These are phyloP conservation scores for Mycena crocata DNA, from an alignment of 768 basidiomycete species.

Conservation along the genomic window DNA sequence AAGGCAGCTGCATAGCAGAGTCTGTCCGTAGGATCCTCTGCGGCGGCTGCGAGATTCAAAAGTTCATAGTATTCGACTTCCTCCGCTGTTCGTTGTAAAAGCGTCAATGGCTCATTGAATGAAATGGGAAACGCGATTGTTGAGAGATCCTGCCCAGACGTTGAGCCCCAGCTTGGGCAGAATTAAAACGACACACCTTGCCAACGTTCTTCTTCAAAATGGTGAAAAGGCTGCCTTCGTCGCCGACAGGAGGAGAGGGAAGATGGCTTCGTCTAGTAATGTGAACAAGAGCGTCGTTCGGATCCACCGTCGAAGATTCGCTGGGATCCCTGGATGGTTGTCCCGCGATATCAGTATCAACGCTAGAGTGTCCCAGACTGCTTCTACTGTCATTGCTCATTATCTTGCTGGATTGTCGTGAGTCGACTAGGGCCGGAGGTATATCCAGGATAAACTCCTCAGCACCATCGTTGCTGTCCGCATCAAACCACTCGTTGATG, in stretches of 20 bases:
- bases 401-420: slow-evolving; percentile 52
- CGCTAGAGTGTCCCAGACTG: slow-evolving; percentile 59
- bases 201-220: slow-evolving; percentile 91
- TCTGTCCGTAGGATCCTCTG: slow-evolving; percentile 70
- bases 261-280: slow-evolving; percentile 66
- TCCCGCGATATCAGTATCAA: slow-evolving; percentile 65
- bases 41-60: slow-evolving; percentile 70
- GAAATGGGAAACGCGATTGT: slow-evolving; percentile 88
- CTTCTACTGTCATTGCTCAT: slow-evolving; percentile 54
- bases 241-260: slow-evolving; percentile 70
- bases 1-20: slow-evolving; percentile 86
- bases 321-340: slow-evolving; percentile 33
- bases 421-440: slow-evolving; percentile 52
- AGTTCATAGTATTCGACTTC: slow-evolving; percentile 84
- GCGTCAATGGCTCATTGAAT: slow-evolving; percentile 89
- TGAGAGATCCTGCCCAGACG: slow-evolving; percentile 72
- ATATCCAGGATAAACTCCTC: slow-evolving; percentile 77
- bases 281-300: slow-evolving; percentile 28
- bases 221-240: slow-evolving; percentile 86
- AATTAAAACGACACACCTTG: slow-evolving; percentile 61
- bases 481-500: slow-evolving; percentile 82
- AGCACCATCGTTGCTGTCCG: slow-evolving; percentile 67
- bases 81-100: slow-evolving; percentile 86
- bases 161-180: slow-evolving; percentile 1
- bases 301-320: slow-evolving; percentile 11